Evolutionary conservation across 2,329 filamentous ascomycete species (phyloP), one percentile per base, ranked within the genome.

Genomic region (Beauveria bassiana): DNA sequence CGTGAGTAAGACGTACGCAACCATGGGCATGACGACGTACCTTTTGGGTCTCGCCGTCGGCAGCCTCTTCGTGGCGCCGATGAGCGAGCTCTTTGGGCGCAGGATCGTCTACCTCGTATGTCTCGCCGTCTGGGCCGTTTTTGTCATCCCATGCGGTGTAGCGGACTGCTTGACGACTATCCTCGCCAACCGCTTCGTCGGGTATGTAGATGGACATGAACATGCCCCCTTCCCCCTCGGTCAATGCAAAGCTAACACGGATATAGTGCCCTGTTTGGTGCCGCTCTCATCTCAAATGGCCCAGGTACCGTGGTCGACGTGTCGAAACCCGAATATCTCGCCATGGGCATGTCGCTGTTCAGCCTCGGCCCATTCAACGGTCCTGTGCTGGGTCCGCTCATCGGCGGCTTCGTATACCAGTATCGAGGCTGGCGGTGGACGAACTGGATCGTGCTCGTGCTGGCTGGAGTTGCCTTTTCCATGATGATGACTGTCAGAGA

Each of bases 361-460:
- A 84, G 80, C 65, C 85, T 95, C 59, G 90, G 89, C 0, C 90
- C 91, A 0, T 82, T 93, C 72, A 93, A 93, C 68, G 90, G 87
- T 31, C 87, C 76, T 14, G 63, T 64, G 9, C 64, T 66, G 2
- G 66, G 65, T 1, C 66, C 66, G 24, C 59, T 68, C 1, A 87
- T 96, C 40, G 92, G 92, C 24, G 92, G 92, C 0, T 96, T 96
- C 66, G 57, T 60, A 1, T 63, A 51, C 66, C 80, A 92, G 72
- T 86, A 88, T 65, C 77, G 95, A 2, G 91, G 91, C 12, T 97
- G 93, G 93, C 78, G 92, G 34, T 96, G 91, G 91, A 88, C 87
- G 43, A 89, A 90, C 69, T 96, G 90, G 89, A 80, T 95, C 22
- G 83, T 87, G 9, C 75, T 93, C 68, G 93, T 96, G 57, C 79